Percentiles rank a stretch among this genome's conserved stretches.
phyloP scores from a whole-genome alignment of 2,329 filamentous ascomycete genomes.

The Aschersonia sp. region DNA sequence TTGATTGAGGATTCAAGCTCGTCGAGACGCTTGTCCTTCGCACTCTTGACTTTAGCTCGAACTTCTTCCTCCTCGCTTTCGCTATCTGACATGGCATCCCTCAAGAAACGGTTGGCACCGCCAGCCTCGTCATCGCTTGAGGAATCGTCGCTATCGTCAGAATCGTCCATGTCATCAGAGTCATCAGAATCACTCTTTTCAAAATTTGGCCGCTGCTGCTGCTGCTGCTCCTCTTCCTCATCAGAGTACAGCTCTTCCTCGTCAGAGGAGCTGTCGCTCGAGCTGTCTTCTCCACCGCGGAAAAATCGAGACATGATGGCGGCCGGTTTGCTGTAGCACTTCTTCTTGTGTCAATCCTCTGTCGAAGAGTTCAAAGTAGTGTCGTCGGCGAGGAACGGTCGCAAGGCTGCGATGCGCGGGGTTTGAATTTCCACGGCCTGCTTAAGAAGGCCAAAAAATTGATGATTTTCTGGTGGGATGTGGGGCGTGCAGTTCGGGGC shows the following conservation, averaged over 20 bases:
- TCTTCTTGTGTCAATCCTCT: no score
- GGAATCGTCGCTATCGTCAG: conserved; percentile 39
- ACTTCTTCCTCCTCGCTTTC: conserved; percentile 81
- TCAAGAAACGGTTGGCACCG: conserved; percentile 76
- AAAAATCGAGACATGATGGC: conserved; percentile 91
- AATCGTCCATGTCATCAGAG: conserved; percentile 26
- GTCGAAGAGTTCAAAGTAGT: no score
- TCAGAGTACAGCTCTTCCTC: conserved; percentile 83
- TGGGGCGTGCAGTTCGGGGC: conserved; percentile 23
- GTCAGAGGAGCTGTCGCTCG: conserved; percentile 87
- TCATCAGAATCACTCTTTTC: conserved; percentile 18
- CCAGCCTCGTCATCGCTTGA: conserved; percentile 51
- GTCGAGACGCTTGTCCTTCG: conserved; percentile 93
- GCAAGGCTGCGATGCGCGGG: conserved; percentile 18
- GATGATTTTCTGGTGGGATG: conserved; percentile 27
- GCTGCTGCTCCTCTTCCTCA: conserved; percentile 25
- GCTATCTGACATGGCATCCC: conserved; percentile 55
- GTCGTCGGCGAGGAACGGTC: conserved; percentile 5
- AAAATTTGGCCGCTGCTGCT: conserved; percentile 11
- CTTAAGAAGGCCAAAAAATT: conserved; percentile 20
- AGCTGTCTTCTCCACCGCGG: conserved; percentile 82
- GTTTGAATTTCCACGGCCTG: conserved; percentile 15
- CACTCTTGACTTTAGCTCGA: conserved; percentile 82
- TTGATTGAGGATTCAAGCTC: conserved; percentile 84
- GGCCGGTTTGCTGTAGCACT: no score